Evolutionary conservation across 1,284 basidiomycete genomes (phyloP).

Genomic region (Trichosporon inkin): DNA sequence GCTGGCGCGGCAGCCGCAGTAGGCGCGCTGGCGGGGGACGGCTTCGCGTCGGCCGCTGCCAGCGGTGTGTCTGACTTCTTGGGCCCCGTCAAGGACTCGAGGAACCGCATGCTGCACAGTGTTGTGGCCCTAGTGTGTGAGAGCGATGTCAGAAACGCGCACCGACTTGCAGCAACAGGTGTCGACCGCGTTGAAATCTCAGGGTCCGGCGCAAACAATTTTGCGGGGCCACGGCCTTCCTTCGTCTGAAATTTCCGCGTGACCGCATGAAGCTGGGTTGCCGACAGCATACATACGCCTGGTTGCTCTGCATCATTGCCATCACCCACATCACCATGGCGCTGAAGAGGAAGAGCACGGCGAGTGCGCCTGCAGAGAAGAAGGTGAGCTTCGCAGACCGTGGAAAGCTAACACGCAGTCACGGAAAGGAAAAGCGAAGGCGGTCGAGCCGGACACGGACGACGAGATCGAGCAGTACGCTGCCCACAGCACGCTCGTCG

Average conservation of each 20-base stretch:
- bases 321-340: conserved; percentile 15
- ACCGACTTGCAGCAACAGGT: background rate
- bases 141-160: background rate
- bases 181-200: background rate
- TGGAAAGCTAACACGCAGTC: conserved; percentile 13
- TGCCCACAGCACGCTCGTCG: conserved; percentile 18
- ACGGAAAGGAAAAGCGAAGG: conserved; percentile 12
- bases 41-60: background rate
- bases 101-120: background rate
- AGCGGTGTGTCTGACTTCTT: background rate
- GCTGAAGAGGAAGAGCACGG: conserved; percentile 19
- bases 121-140: background rate
- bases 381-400: conserved; percentile 14
- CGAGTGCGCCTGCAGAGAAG: conserved; percentile 8
- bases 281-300: no score
- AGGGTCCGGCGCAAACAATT: background rate
- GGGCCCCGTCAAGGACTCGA: background rate
- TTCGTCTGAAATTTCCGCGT: conserved; percentile 8
- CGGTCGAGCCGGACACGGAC: conserved; percentile 21
- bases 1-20: background rate
- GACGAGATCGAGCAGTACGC: conserved; percentile 22
- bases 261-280: no score
- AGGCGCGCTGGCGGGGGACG: background rate
- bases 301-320: conserved; percentile 8
- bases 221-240: conserved; percentile 18